Evolutionary conservation across 306 rosid species (phyloP).

Genomic region (Fragaria nilgerrensis): DNA sequence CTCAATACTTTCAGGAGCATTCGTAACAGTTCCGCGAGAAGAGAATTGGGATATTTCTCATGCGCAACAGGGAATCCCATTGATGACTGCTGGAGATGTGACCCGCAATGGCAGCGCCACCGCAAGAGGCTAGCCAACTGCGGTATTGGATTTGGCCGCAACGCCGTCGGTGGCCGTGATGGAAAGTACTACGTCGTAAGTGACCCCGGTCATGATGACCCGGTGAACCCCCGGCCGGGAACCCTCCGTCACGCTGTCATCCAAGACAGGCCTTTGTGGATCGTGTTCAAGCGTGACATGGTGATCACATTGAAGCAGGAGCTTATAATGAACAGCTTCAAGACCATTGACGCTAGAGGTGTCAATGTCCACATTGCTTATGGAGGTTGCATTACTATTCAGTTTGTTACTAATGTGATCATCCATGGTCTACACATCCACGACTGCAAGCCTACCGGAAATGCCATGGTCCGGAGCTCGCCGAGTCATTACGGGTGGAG

Average conservation of each 20-base stretch:
- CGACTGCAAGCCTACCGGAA: constrained; percentile 84
- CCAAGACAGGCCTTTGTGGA: constrained; percentile 85
- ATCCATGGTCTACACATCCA: constrained; percentile 88
- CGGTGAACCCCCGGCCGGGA: constrained; percentile 73
- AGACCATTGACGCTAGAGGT: constrained; percentile 92
- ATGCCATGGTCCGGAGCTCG: constrained; percentile 95
- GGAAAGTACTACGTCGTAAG: constrained; percentile 72
- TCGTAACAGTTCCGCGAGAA: constrained; percentile 61
- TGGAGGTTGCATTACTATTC: constrained; percentile 88
- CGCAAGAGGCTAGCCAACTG: constrained; percentile 76
- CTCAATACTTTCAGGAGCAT: constrained; percentile 44
- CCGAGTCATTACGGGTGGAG: constrained; percentile 96
- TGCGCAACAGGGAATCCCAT: constrained; percentile 88
- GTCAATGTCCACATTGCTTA: constrained; percentile 81
- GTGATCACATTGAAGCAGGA: constrained; percentile 88
- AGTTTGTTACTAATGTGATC: constrained; percentile 77
- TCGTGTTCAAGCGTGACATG: constrained; percentile 96
- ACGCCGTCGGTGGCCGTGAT: constrained; percentile 87
- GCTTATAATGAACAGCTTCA: constrained; percentile 91
- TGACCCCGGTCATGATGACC: constrained; percentile 57
- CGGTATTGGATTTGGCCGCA: constrained; percentile 88
- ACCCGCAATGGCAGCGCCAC: constrained; percentile 58
- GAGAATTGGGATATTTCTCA: constrained; percentile 78
- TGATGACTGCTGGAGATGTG: constrained; percentile 99
- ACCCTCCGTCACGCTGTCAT: constrained; percentile 95